Base-by-base conservation (phyloP, 2,329 filamentous ascomycete genomes). In the Colletotrichum caudatum region DNA sequence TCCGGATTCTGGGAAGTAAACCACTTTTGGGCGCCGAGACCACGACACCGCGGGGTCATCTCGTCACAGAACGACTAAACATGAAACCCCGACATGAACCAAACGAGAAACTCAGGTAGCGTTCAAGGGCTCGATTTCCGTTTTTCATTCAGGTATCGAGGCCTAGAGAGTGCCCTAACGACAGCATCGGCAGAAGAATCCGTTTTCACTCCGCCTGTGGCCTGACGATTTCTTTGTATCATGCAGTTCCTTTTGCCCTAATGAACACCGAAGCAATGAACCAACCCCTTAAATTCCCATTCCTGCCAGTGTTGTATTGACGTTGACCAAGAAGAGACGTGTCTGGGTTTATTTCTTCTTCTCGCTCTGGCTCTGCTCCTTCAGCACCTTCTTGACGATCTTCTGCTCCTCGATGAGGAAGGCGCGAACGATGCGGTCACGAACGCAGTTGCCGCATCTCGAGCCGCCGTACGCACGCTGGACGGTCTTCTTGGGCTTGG, bases 321-420 rank as follows among this genome's bases (percentile, higher is more conserved):
- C 72, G 67, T 74, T 74, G 66, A 73, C 73, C 69, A 74, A 75
- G 69, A 71, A 71, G 61, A 71, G 58, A 68, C 37, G 29, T 51
- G 54, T 67, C 60, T 51, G 71, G 39, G 76, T 88, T 90, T 93
- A 90, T 87, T 90, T 90, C 88, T 90, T 90, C 85, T 88, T 91
- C 80, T 87, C 84, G 81, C 86, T 83, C 81, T 85, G 93, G 89
- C 94, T 93, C 88, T 97, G 94, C 90, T 98, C 95, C 93, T 98
- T 98, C 84, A 98, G 91, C 81, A 99, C 96, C 94, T 99, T 99
- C 94, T 99, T 99, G 87, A 99, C 96, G 81, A 99, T 98, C 94
- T 99, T 99, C 91, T 99, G 96, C 92, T 99, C 96, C 90, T 99
- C 97, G 78, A 99, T 98, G 85, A 99, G 88, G 92, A 99, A 99